Conservation (phyloP, 768 basidiomycete species). For the Auriculariales sp. region DNA sequence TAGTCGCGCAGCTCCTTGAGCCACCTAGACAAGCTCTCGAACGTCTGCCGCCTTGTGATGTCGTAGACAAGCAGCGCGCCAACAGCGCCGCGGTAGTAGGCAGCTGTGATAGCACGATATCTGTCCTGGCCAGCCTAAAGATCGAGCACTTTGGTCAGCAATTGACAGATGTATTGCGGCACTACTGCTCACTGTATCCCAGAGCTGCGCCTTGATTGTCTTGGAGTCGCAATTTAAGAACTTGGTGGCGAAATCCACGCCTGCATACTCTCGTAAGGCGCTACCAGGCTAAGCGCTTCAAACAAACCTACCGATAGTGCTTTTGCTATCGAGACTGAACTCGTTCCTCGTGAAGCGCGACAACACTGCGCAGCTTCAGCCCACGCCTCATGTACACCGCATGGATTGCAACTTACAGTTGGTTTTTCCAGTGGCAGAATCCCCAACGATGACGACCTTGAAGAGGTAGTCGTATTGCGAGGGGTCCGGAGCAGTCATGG, state of each 20-base stretch:
- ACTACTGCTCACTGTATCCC: conserved; percentile 31
- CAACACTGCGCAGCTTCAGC: too few species aligned
- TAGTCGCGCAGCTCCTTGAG: conserved; percentile 95
- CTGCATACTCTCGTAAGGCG: too few species aligned
- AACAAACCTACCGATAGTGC: too few species aligned
- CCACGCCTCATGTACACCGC: too few species aligned
- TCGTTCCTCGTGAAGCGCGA: conserved; percentile 99
- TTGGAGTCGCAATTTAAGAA: conserved; percentile 27
- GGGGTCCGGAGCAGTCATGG: too few species aligned
- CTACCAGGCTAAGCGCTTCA: too few species aligned
- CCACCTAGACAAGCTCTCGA: conserved; percentile 89
- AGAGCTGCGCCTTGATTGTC: conserved; percentile 33
- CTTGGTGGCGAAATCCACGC: conserved; percentile 36
- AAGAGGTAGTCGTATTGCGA: too few species aligned
- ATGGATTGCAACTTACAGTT: too few species aligned
- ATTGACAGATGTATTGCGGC: neutral
- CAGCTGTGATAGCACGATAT: conserved; percentile 36
- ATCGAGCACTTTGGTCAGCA: neutral
- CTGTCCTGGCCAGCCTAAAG: conserved; percentile 31
- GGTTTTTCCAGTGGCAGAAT: too few species aligned
- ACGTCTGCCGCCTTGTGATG: conserved; percentile 88
- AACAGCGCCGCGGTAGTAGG: conserved; percentile 82
- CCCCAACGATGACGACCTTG: too few species aligned
- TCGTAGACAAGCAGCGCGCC: conserved; percentile 90
- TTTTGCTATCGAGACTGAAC: conserved; percentile 98